Conservation (phyloP, 208 protist species). For the Trypanosoma avium region DNA sequence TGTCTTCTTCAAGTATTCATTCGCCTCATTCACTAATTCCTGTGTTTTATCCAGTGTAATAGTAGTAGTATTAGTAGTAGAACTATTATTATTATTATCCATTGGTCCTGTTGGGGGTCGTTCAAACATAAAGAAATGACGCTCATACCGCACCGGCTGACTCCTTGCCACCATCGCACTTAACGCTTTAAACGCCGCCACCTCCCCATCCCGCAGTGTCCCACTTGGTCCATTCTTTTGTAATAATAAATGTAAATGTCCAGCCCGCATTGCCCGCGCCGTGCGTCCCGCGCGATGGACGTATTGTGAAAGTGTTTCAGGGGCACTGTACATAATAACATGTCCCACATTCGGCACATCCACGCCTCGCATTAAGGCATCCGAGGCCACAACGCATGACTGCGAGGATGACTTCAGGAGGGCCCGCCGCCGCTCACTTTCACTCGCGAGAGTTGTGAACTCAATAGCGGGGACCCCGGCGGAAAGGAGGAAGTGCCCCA, state of each 20-base stretch:
- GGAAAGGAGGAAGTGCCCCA: slow-evolving; percentile 84
- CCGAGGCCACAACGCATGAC: slow-evolving; percentile 76
- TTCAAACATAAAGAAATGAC: slow-evolving; percentile 81
- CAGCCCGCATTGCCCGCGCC: slow-evolving; percentile 89
- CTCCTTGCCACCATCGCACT: slow-evolving; percentile 51
- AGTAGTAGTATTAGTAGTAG: background rate
- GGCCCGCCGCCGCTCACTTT: slow-evolving; percentile 69
- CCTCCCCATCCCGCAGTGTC: slow-evolving; percentile 66
- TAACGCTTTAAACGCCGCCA: slow-evolving; percentile 65
- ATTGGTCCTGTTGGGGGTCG: slow-evolving; percentile 33
- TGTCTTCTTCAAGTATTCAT: slow-evolving; percentile 26
- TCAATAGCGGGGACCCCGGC: slow-evolving; percentile 69
- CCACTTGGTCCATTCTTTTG: slow-evolving; percentile 68
- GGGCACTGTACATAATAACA: slow-evolving; percentile 92
- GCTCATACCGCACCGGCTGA: slow-evolving; percentile 71
- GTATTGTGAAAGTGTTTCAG: slow-evolving; percentile 92
- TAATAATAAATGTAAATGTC: slow-evolving; percentile 80
- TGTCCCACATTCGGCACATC: slow-evolving; percentile 85
- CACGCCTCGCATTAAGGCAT: slow-evolving; percentile 89
- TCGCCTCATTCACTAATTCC: slow-evolving; percentile 22
- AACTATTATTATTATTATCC: no score
- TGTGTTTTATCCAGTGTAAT: slow-evolving; percentile 15
- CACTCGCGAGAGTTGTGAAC: slow-evolving; percentile 82
- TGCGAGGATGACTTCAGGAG: slow-evolving; percentile 48
- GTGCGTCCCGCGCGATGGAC: slow-evolving; percentile 96